A percentile compares a stretch with the other conserved stretches of the same genome.
These are phyloP conservation scores for Lactarius tabidus DNA, from an alignment of 768 basidiomycete genomes.

Conservation along the genomic window DNA sequence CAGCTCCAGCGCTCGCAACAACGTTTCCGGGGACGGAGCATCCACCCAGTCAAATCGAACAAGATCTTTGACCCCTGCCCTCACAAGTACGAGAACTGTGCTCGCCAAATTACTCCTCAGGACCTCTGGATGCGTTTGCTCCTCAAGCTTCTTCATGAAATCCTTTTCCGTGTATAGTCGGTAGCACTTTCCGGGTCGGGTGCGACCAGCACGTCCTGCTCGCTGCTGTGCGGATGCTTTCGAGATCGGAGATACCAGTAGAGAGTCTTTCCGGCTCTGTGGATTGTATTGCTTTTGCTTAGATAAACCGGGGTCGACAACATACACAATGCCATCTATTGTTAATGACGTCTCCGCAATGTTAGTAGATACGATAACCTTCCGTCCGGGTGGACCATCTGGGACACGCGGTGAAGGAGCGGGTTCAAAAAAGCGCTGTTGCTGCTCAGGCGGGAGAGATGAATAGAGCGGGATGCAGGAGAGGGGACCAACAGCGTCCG, in stretches of 20 bases:
- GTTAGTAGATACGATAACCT: conserved; percentile 93
- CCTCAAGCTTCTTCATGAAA: conserved; percentile 92
- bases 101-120: conserved; percentile 90
- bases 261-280: conserved; percentile 89
- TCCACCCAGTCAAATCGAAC: conserved; percentile 88
- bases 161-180: conserved; percentile 95
- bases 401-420: conserved; percentile 59
- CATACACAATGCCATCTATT: conserved; percentile 99
- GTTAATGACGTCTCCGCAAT: conserved; percentile 97
- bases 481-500: conserved; percentile 77
- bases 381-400: conserved; percentile 81
- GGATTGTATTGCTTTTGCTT: conserved; percentile 99
- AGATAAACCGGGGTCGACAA: conserved; percentile 95
- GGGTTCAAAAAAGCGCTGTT: conserved; percentile 94
- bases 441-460: conserved; percentile 88
- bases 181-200: conserved; percentile 96
- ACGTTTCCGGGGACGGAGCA: conserved; percentile 90
- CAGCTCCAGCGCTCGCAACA: conserved; percentile 94
- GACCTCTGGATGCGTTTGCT: conserved; percentile 97
- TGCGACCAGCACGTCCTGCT: conserved; percentile 94
- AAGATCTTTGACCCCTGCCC: conserved; percentile 92
- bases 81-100: conserved; percentile 88
- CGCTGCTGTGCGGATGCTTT: conserved; percentile 96
- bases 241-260: conserved; percentile 92
- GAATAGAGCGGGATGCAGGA: conserved; percentile 93